phyloP scores from a whole-genome alignment of 768 basidiomycete species.

The Amanita inopinata region DNA sequence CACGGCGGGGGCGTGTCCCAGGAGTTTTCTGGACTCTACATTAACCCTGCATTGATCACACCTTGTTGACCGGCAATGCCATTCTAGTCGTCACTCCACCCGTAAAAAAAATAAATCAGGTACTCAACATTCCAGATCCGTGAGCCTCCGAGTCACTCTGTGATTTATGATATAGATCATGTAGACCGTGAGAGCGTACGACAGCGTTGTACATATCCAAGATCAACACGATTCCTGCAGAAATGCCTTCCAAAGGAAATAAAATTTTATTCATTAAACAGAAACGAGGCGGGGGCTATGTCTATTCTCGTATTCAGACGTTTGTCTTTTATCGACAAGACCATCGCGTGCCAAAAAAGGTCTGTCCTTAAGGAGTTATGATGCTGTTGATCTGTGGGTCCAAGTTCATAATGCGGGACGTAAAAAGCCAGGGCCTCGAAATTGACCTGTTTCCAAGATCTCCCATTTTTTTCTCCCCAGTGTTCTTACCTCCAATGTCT shows the following conservation, averaged over 20 bases:
- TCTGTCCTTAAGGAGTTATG: constrained; percentile 3
- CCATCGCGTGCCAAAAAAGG: too few relatives aligned
- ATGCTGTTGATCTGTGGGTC: constrained; percentile 8
- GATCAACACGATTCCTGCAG: too few relatives aligned
- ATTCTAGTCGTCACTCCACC: too few relatives aligned
- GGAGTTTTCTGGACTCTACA: background rate
- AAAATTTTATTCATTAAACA: constrained; percentile 1
- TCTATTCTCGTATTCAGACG: too few relatives aligned
- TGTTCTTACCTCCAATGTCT: too few relatives aligned
- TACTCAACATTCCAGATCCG: background rate
- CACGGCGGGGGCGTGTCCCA: constrained; percentile 1
- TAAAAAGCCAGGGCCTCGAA: too few relatives aligned
- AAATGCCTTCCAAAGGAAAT: too few relatives aligned
- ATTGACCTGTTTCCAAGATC: too few relatives aligned
- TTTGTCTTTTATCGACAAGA: too few relatives aligned
- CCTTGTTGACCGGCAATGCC: background rate
- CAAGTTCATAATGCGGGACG: background rate
- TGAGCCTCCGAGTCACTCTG: background rate
- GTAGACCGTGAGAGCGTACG: constrained; percentile 4
- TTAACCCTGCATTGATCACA: constrained; percentile 2
- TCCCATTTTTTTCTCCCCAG: too few relatives aligned
- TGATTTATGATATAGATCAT: background rate
- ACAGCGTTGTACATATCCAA: too few relatives aligned
- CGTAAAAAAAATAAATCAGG: constrained; percentile 6
- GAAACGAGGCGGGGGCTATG: constrained; percentile 6